Evolutionary conservation across 2,329 filamentous ascomycete genomes (phyloP).

Genomic region (Curvularia sp.): DNA sequence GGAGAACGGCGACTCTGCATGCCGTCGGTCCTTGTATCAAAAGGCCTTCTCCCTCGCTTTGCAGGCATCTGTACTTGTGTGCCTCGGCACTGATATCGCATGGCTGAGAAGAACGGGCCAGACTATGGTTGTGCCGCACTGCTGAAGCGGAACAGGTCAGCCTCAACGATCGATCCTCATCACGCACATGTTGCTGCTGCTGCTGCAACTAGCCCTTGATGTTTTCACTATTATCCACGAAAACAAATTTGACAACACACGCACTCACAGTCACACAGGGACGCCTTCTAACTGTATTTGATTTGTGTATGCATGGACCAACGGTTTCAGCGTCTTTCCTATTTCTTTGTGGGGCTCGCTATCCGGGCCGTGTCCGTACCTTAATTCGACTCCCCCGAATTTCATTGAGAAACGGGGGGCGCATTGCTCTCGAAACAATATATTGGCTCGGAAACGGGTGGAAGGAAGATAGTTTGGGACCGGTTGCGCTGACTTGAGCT

Average conservation of each 20-base stretch:
- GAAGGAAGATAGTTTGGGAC: conserved; percentile 1
- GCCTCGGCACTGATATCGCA: conserved; percentile 8
- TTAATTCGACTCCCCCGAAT: conserved; percentile 16
- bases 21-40: conserved; percentile 10
- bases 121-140: conserved; percentile 1
- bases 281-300: conserved; percentile 5
- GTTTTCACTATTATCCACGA: conserved; percentile 4
- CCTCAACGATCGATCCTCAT: conserved; percentile 7
- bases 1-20: conserved; percentile 4
- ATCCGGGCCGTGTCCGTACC: conserved; percentile 19
- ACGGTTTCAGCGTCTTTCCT: conserved; percentile 12
- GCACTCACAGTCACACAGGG: neutral
- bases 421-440: conserved; percentile 4
- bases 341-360: conserved; percentile 13
- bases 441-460: neutral
- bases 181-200: neutral
- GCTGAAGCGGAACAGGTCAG: conserved; percentile 7
- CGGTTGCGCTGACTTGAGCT: conserved; percentile 9
- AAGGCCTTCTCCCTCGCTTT: neutral
- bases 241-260: neutral
- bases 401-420: conserved; percentile 1
- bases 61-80: neutral
- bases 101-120: conserved; percentile 3
- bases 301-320: conserved; percentile 12
- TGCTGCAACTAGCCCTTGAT: neutral